A percentile compares a stretch with the other conserved stretches of the same genome.
Conservation (phyloP, 1,139 yeast genomes). For the Pichia inconspicua region DNA sequence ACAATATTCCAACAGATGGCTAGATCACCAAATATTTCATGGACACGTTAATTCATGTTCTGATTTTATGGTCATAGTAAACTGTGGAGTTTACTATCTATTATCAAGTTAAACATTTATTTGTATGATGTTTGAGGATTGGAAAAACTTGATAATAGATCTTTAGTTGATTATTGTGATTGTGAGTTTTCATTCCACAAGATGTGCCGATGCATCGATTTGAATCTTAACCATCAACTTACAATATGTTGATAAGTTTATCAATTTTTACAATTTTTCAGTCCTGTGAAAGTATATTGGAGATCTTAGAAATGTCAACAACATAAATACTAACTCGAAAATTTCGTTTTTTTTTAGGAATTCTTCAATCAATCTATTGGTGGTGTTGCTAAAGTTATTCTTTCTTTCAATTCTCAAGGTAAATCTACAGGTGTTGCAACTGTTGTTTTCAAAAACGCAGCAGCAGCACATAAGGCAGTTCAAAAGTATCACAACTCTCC, state of each 20-base stretch:
- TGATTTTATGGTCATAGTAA: not conserved
- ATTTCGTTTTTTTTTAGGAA: conserved; percentile 44
- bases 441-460: conserved; percentile 60
- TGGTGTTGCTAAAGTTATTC: conserved; percentile 62
- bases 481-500: conserved; percentile 87
- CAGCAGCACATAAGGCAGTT: conserved; percentile 70
- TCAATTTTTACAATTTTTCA: not conserved
- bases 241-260: no score
- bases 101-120: not conserved
- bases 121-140: not conserved
- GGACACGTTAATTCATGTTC: not conserved
- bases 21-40: not conserved
- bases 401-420: conserved; percentile 82
- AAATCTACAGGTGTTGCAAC: conserved; percentile 90
- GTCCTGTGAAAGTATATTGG: not conserved
- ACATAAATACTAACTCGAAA: conserved; percentile 13
- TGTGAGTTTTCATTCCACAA: not conserved
- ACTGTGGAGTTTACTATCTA: not conserved
- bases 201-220: not conserved
- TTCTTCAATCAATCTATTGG: conserved; percentile 87
- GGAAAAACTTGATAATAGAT: not conserved
- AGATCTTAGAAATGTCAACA: not conserved
- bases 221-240: not conserved
- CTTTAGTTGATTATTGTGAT: not conserved
- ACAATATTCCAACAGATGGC: not conserved